Base-by-base conservation (phyloP, 345 rosid species). In the Arabidopsis suecica region DNA sequence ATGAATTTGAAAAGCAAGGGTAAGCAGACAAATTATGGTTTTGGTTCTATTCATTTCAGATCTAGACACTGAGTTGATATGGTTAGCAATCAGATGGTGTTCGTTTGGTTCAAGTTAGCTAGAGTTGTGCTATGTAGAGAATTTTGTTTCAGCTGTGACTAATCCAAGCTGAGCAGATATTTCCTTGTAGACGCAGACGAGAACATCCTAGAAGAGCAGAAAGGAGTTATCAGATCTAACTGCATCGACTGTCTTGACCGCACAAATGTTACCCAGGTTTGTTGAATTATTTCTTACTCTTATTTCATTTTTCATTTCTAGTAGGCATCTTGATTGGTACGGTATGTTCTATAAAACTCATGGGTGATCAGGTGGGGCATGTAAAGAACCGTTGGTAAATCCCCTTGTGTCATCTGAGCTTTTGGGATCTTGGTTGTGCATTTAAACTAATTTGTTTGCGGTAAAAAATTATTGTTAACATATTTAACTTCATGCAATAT, bases 221-320 rank as follows among this genome's bases (percentile, higher is more conserved):
- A 84, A 82, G 97, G 98, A 62, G 80, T 90, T 34, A 63, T 94
- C 71, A 88, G 98, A 82, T 84, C 96, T 64, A 94, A 94, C 81
- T 94, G 98, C 83, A 94, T 94, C 61, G 98, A 94, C 74, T 94
- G 96, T 84, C 92, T 94, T 71, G 98, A 94, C 80, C 90, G 98
- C 64, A 91, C 98, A 73, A 94, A 94, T 80, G 98, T 94, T 32
- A 91, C 96, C 65, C 98, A 94, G 98, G 98, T 94, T 67, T 70
- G 79, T 61, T 22, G 14, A 56, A 38, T 16, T 47, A 9, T 45
- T 59, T 63, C 32, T 42, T n/a, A 42, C 70, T 48, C 41, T 28
- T 38, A 30, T 14, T 69, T 47, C 32, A 28, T 28, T 55, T 65
- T 23, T 5, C 66, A 25, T 70, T 23, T 70, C 30, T 13, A 25